Conservation (phyloP, 2,329 filamentous ascomycete genomes). For the Pestalotiopsis sp. region DNA sequence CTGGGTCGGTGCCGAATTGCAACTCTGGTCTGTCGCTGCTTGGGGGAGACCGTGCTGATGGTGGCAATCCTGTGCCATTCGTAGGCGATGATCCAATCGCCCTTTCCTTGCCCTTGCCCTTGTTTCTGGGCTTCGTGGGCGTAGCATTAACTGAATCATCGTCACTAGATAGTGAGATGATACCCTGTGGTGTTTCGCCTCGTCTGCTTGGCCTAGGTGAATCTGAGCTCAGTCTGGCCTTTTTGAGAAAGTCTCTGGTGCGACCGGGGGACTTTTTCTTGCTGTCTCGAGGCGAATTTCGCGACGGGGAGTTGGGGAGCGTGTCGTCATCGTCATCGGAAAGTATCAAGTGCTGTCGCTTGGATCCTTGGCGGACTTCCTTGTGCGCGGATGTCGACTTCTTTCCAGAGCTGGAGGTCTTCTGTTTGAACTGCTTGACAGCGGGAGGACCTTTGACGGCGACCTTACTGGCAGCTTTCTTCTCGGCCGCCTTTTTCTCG, state of each 20-base stretch:
- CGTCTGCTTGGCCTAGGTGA: background rate
- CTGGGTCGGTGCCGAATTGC: conserved; percentile 17
- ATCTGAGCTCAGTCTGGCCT: background rate
- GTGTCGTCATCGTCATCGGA: conserved; percentile 11
- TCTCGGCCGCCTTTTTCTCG: conserved; percentile 38
- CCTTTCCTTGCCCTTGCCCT: conserved; percentile 1
- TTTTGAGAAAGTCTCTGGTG: background rate
- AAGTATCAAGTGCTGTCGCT: conserved; percentile 22
- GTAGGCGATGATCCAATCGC: background rate
- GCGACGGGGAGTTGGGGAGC: background rate
- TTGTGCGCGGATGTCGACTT: background rate
- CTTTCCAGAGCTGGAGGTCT: background rate
- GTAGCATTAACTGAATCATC: conserved; percentile 21
- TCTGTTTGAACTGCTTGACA: conserved; percentile 3
- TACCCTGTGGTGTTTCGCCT: background rate
- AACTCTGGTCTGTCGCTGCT: conserved; percentile 7
- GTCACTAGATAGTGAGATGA: conserved; percentile 26
- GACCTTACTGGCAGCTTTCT: conserved; percentile 17
- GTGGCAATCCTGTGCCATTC: background rate
- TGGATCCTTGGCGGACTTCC: conserved; percentile 13
- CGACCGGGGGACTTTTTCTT: background rate
- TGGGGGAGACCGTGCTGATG: background rate
- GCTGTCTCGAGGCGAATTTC: background rate
- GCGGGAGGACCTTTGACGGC: conserved; percentile 23
- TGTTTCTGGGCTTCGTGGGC: background rate